Evolutionary conservation across 768 basidiomycete genomes (phyloP).

Genomic region (Amanita inopinata): DNA sequence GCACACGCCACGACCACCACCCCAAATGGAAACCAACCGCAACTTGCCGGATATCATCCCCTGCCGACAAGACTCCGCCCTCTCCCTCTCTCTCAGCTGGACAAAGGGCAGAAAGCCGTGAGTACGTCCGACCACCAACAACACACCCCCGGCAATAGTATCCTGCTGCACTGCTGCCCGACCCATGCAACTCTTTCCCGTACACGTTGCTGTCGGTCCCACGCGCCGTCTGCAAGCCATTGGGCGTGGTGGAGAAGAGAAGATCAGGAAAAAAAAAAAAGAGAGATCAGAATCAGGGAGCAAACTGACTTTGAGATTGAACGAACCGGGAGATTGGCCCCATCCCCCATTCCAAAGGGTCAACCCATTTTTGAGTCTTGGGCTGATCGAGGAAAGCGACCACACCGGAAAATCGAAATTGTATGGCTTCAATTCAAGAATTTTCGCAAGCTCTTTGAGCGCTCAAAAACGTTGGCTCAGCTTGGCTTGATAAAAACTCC

Average conservation of each 20-base stretch:
- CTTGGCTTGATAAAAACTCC: constrained; percentile 31
- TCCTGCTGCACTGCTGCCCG: too few species aligned
- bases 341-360: constrained; percentile 21
- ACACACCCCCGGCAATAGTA: too few species aligned
- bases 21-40: constrained; percentile 23
- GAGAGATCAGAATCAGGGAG: constrained; percentile 6
- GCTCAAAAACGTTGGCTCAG: constrained; percentile 16
- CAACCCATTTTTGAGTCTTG: constrained; percentile 25
- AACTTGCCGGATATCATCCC: too few species aligned
- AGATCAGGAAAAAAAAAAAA: constrained; percentile 1
- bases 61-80: constrained; percentile 15
- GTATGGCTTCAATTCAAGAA: constrained; percentile 21
- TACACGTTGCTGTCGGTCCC: too few species aligned
- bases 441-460: constrained; percentile 26
- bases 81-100: not conserved
- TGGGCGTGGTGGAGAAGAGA: constrained; percentile 4
- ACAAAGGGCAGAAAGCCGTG: not conserved
- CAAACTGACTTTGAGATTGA: constrained; percentile 11
- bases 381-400: constrained; percentile 41
- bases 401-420: constrained; percentile 36
- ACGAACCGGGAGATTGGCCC: constrained; percentile 18
- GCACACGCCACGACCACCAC: constrained; percentile 20
- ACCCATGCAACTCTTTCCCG: too few species aligned
- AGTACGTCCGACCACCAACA: not conserved
- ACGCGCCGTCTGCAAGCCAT: too few species aligned